Base-by-base conservation (phyloP, 371 early-diverging fungal genomes). In the Mucor indicus region DNA sequence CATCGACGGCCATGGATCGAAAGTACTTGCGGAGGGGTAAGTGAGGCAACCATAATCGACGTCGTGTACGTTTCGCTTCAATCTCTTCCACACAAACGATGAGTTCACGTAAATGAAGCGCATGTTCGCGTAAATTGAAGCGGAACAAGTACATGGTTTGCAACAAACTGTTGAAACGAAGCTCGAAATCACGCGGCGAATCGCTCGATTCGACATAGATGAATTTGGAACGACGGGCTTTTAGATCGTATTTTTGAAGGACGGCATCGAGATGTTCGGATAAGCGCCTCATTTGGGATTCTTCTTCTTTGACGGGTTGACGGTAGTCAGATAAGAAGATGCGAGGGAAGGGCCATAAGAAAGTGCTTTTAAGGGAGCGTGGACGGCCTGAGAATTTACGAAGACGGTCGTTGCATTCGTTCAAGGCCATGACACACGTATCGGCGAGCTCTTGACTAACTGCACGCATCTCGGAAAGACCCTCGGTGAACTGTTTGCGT, bases 301-400 rank as follows among this genome's bases (percentile, higher is more conserved):
- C 37, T n/a, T 43, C 23, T 12, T 37, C 25, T 4, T 30, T 37
- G 19, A 25, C 9, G 38, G 35, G 15, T 8, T 42, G 15, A 10
- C 20, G 31, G 29, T 48, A 48, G 21, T 53, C 53, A 1, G 51
- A 32, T 19, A 55, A 32, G n/a, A 49, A 54, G 10, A 71, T 21
- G 12, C 68, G 59, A 10, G 72, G 72, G 22, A 72, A 72, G 1
- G 72, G 72, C 72, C 72, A 72, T 10, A 72, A 19, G 1, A 72
- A 17, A 9, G 58, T 60, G 29, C 56, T 64, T 15, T 27, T 48
- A 15, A 44, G 12, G 2, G 59, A 39, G 30, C 59, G 38, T 20
- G 59, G 49, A 25, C 19, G 35, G 10, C 44, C 49, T 6, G 45
- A 20, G 17, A 39, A 59, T 15, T 36, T 44, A 40, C 44, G 44